A percentile compares a stretch with the other conserved stretches of the same genome.
phyloP scores from a whole-genome alignment of 106 monocot genomes.

The Allium sativum region DNA sequence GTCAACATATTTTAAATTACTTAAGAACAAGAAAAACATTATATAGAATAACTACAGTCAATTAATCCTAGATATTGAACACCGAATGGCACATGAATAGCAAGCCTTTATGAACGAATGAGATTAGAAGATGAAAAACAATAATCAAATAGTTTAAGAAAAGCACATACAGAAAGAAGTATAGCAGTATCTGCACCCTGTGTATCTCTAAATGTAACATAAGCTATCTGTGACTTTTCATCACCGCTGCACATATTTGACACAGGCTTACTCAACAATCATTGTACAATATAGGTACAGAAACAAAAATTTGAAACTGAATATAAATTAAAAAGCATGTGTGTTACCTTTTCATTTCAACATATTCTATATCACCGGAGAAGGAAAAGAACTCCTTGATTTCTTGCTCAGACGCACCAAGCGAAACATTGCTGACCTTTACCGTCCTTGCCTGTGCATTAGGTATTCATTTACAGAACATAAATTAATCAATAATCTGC shows the following conservation, averaged over 20 bases:
- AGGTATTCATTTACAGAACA: not conserved
- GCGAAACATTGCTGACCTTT: constrained; percentile 12
- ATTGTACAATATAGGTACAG: not conserved
- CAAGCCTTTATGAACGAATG: not conserved
- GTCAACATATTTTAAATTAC: too few species aligned
- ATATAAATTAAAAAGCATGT: too few species aligned
- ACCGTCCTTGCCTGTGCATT: constrained; percentile 1
- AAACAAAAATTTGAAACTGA: not conserved
- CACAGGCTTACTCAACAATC: not conserved
- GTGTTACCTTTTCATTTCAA: constrained; percentile 10
- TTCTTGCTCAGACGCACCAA: constrained; percentile 16
- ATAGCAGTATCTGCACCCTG: constrained; percentile 33
- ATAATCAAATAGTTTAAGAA: too few species aligned
- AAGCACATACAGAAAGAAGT: constrained; percentile 19
- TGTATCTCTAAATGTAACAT: constrained; percentile 28
- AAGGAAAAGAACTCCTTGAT: constrained; percentile 18
- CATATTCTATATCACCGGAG: constrained; percentile 16
- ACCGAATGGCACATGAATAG: not conserved
- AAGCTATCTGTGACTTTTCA: constrained; percentile 29
- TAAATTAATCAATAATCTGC: too few species aligned
- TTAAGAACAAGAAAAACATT: too few species aligned
- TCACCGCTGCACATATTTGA: constrained; percentile 11
- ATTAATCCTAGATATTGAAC: not conserved
- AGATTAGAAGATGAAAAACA: not conserved
- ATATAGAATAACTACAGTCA: too few species aligned